Evolutionary conservation across 257 asterid genomes (phyloP).

Genomic region (Echium plantagineum): DNA sequence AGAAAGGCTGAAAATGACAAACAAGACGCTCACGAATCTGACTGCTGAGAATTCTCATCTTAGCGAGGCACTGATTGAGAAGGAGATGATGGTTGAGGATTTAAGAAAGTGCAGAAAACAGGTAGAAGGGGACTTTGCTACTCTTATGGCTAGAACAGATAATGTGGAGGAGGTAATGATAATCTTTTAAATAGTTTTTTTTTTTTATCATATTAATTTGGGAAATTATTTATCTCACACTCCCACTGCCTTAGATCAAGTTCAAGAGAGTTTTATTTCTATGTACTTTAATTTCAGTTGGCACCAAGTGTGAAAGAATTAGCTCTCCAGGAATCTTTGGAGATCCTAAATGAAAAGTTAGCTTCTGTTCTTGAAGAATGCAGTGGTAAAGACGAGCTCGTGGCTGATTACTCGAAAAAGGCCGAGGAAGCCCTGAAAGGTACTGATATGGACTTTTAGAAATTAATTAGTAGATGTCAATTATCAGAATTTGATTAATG

Average conservation of each 20-base stretch:
- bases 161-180: slow-evolving; percentile 49
- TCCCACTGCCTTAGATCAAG: no score
- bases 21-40: slow-evolving; percentile 30
- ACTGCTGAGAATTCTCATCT: slow-evolving; percentile 57
- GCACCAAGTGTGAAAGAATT: slow-evolving; percentile 38
- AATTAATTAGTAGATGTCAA: no score
- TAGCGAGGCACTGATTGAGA: slow-evolving; percentile 39
- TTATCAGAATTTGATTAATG: no score
- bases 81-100: slow-evolving; percentile 49
- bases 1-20: slow-evolving; percentile 37
- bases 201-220: not conserved
- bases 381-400: slow-evolving; percentile 45
- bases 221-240: slow-evolving; percentile 1
- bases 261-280: not conserved
- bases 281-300: slow-evolving; percentile 16
- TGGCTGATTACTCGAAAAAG: slow-evolving; percentile 20
- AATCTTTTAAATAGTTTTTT: not conserved
- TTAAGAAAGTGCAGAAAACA: slow-evolving; percentile 30
- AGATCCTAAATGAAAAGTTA: slow-evolving; percentile 42
- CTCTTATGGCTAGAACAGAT: slow-evolving; percentile 49
- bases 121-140: slow-evolving; percentile 50
- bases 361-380: slow-evolving; percentile 45
- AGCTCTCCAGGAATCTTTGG: slow-evolving; percentile 42
- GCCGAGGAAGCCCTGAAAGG: slow-evolving; percentile 51
- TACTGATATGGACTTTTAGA: slow-evolving; percentile 6